Percentiles rank a stretch among this genome's conserved stretches.
Conservation (phyloP, 1,284 basidiomycete genomes). For the Taiwanofungus camphoratus region DNA sequence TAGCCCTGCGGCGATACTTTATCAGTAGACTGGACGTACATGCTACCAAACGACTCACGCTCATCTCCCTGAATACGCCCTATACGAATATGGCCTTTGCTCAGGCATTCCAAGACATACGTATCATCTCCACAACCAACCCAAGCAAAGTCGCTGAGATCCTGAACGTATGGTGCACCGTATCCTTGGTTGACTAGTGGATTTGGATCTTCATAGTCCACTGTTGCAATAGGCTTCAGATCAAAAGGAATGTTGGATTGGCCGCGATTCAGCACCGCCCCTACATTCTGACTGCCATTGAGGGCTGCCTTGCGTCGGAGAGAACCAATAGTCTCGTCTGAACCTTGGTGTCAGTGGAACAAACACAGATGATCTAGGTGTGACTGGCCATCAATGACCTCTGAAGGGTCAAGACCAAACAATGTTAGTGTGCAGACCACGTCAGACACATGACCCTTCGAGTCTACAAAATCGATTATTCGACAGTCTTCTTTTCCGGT, state of each 20-base stretch:
- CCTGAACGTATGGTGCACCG: conserved; percentile 46
- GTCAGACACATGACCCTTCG: conserved; percentile 60
- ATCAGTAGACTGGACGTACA: no score
- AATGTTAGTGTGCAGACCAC: conserved; percentile 81
- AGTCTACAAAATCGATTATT: conserved; percentile 91
- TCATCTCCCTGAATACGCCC: conserved; percentile 39
- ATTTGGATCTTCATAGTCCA: conserved; percentile 81
- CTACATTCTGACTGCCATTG: conserved; percentile 11
- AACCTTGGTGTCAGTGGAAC: no score
- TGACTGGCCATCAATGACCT: conserved; percentile 65
- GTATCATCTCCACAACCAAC: conserved; percentile 73
- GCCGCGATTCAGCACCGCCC: conserved; percentile 10
- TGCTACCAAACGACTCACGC: conserved; percentile 29
- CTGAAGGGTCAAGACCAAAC: conserved; percentile 79
- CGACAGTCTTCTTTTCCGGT: conserved; percentile 85
- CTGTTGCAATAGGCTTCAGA: conserved; percentile 68
- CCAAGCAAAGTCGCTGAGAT: conserved; percentile 62
- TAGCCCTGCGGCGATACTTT: conserved; percentile 25
- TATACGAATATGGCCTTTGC: conserved; percentile 71
- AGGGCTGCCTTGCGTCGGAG: conserved; percentile 37
- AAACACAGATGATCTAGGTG: conserved; percentile 28
- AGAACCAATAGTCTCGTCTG: conserved; percentile 49
- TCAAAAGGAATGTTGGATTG: conserved; percentile 40
- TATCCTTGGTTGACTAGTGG: conserved; percentile 48
- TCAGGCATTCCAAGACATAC: conserved; percentile 78